phyloP scores from a whole-genome alignment of 257 asterid species.

The Nyctanthes arbortristis region DNA sequence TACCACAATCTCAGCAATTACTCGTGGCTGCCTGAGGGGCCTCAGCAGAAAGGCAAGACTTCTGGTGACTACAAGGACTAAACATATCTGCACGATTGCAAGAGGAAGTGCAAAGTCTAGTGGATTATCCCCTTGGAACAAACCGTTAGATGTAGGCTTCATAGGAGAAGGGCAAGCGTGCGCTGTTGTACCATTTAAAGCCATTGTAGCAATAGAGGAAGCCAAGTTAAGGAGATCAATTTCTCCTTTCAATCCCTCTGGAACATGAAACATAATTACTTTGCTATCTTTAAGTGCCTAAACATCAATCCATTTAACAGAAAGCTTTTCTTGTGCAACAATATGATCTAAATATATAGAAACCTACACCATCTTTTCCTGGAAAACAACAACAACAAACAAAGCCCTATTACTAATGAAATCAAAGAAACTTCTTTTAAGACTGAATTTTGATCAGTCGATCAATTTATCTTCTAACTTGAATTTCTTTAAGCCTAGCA shows the following conservation, averaged over 20 bases:
- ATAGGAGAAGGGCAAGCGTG: slow-evolving; percentile 50
- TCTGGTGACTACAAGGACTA: slow-evolving; percentile 64
- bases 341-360: too few relatives aligned
- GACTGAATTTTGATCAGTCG: too few relatives aligned
- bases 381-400: too few relatives aligned
- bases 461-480: too few relatives aligned
- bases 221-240: background rate
- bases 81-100: slow-evolving; percentile 60
- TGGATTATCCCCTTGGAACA: slow-evolving; percentile 78
- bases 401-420: too few relatives aligned
- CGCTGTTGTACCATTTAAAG: slow-evolving; percentile 18
- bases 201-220: slow-evolving; percentile 29
- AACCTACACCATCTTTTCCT: too few relatives aligned
- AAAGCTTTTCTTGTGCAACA: too few relatives aligned
- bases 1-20: slow-evolving; percentile 77
- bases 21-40: slow-evolving; percentile 81
- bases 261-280: background rate
- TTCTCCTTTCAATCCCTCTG: background rate
- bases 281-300: background rate
- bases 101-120: slow-evolving; percentile 74
- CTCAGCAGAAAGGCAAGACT: slow-evolving; percentile 55
- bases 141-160: slow-evolving; percentile 78
- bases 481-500: too few relatives aligned
- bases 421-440: too few relatives aligned
- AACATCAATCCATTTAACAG: background rate